Conservation (phyloP, 306 rosid species). For the Potentilla sterilis region DNA sequence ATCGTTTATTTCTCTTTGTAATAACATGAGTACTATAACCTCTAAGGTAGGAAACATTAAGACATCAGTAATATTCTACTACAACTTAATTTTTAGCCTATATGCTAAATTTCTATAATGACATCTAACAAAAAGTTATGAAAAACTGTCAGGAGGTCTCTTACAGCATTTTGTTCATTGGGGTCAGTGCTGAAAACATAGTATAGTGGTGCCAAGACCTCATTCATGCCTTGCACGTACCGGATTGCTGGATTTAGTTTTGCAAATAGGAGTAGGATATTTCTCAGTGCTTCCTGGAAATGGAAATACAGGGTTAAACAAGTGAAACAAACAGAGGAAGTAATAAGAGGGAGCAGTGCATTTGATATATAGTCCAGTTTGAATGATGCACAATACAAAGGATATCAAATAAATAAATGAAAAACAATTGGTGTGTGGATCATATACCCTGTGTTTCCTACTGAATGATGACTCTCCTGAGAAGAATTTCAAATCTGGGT, state of each 20-base stretch:
- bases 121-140: neutral
- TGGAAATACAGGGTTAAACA: slow-evolving; percentile 13
- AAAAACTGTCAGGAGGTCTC: slow-evolving; percentile 27
- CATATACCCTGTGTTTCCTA: slow-evolving; percentile 57
- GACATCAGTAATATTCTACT: too few species aligned
- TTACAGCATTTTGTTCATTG: slow-evolving; percentile 63
- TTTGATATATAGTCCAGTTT: slow-evolving; percentile 10
- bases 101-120: neutral
- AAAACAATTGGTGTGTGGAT: neutral
- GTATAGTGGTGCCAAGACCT: slow-evolving; percentile 83
- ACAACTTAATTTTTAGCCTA: neutral
- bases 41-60: too few species aligned
- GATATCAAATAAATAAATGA: neutral
- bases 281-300: slow-evolving; percentile 78
- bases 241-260: slow-evolving; percentile 75
- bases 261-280: slow-evolving; percentile 68
- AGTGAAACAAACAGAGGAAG: neutral
- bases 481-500: slow-evolving; percentile 76
- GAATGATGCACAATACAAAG: neutral
- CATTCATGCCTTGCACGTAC: slow-evolving; percentile 93
- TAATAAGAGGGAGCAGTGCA: neutral
- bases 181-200: slow-evolving; percentile 57
- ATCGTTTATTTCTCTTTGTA: neutral
- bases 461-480: slow-evolving; percentile 62
- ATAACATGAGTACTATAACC: neutral